Evolutionary conservation across 441 rosid species (phyloP).

Genomic region (Populus hybrid): DNA sequence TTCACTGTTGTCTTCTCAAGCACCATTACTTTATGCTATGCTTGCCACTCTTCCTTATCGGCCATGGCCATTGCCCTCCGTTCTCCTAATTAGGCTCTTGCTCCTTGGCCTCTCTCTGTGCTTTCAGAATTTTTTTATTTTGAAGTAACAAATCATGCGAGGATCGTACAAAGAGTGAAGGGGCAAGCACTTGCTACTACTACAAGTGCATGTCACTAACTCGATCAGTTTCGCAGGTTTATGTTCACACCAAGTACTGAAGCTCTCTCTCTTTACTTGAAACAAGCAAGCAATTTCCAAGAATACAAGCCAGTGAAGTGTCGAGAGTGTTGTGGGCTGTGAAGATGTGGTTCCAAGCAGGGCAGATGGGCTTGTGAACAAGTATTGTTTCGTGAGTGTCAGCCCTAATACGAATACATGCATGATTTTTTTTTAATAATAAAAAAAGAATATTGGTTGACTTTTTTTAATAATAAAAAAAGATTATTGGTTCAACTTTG

Average conservation of each 20-base stretch:
- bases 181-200: neutral
- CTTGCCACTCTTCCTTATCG: constrained; percentile 1
- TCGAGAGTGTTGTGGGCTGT: neutral
- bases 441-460: too few species aligned
- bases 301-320: too few species aligned
- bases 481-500: too few species aligned
- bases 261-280: too few species aligned
- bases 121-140: neutral
- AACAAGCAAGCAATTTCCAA: too few species aligned
- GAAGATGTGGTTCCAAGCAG: neutral
- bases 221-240: neutral
- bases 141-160: neutral
- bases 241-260: neutral
- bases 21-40: constrained; percentile 17
- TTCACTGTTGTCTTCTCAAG: neutral
- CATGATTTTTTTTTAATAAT: too few species aligned
- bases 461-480: too few species aligned
- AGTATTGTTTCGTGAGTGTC: too few species aligned
- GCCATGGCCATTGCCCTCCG: constrained; percentile 7
- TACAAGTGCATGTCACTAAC: neutral
- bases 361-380: neutral
- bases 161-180: neutral
- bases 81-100: neutral
- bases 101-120: neutral
- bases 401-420: too few species aligned